phyloP scores from a whole-genome alignment of 306 rosid species.

The Senna tora region DNA sequence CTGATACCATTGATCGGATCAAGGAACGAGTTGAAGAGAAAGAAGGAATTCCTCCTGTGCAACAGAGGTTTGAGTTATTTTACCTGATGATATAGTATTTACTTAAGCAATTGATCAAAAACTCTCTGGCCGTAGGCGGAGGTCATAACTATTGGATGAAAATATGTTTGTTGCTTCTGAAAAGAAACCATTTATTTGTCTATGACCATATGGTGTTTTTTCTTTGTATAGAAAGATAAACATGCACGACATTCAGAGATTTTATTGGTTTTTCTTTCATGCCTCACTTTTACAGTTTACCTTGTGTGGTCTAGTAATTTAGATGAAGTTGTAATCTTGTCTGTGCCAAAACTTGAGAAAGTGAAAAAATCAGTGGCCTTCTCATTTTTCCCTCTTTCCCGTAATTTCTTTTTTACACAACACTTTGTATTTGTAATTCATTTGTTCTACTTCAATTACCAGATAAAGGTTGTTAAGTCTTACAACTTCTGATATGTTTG shows the following conservation, averaged over 20 bases:
- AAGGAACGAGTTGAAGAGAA: constrained; percentile 98
- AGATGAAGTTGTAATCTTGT: constrained; percentile 5
- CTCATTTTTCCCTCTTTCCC: not conserved
- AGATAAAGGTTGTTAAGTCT: not conserved
- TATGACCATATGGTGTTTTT: not conserved
- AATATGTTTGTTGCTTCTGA: not conserved
- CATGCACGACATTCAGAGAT: constrained; percentile 11
- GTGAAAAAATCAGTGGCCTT: not conserved
- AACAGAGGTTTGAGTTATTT: constrained; percentile 69
- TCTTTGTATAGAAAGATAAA: not conserved
- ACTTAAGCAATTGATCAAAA: constrained; percentile 10
- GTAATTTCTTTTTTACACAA: not conserved
- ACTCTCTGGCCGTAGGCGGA: not conserved
- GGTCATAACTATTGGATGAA: not conserved
- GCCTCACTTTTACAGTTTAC: not conserved
- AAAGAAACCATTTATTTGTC: not conserved
- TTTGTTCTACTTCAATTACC: not conserved
- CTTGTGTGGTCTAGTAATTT: constrained; percentile 12
- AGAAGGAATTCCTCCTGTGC: constrained; percentile 99
- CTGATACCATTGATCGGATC: constrained; percentile 90
- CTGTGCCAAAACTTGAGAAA: not conserved
- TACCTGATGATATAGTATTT: not conserved
- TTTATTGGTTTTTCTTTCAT: constrained; percentile 27
- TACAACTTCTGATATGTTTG: constrained; percentile 1
- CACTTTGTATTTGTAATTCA: not conserved